phyloP scores from a whole-genome alignment of 768 basidiomycete species.

The Phylloporus sp. region DNA sequence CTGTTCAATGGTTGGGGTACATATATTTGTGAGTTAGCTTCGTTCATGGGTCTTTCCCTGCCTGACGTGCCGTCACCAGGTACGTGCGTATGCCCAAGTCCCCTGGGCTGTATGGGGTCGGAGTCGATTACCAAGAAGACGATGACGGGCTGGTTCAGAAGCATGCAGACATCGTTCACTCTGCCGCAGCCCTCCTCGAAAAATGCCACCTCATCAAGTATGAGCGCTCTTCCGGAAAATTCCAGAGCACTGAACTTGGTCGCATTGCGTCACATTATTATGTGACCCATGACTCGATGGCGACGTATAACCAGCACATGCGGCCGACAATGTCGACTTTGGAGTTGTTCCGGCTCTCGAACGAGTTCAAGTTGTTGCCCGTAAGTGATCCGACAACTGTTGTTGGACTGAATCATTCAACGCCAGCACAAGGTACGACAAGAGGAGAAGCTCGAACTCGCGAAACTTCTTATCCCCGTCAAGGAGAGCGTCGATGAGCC shows the following conservation, averaged over 20 bases:
- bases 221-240: constrained; percentile 78
- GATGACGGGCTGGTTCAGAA: constrained; percentile 84
- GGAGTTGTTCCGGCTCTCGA: constrained; percentile 89
- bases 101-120: constrained; percentile 85
- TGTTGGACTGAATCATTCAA: constrained; percentile 4
- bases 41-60: constrained; percentile 1
- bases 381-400: constrained; percentile 36
- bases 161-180: constrained; percentile 88
- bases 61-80: constrained; percentile 34
- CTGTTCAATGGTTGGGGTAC: constrained; percentile 95
- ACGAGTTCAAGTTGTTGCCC: constrained; percentile 91
- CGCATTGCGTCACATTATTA: constrained; percentile 91
- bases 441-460: constrained; percentile 82
- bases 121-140: constrained; percentile 86
- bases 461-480: constrained; percentile 91
- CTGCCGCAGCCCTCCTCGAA: constrained; percentile 88
- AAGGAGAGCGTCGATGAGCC: constrained; percentile 97
- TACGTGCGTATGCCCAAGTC: constrained; percentile 93
- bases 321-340: constrained; percentile 80
- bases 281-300: constrained; percentile 96
- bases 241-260: constrained; percentile 91
- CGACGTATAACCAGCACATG: constrained; percentile 92
- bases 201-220: constrained; percentile 95
- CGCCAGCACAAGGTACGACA: constrained; percentile 56
- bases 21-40: constrained; percentile 69